Conservation (phyloP, 192 early-diverging fungal genomes). For the Coemansia sp. region DNA sequence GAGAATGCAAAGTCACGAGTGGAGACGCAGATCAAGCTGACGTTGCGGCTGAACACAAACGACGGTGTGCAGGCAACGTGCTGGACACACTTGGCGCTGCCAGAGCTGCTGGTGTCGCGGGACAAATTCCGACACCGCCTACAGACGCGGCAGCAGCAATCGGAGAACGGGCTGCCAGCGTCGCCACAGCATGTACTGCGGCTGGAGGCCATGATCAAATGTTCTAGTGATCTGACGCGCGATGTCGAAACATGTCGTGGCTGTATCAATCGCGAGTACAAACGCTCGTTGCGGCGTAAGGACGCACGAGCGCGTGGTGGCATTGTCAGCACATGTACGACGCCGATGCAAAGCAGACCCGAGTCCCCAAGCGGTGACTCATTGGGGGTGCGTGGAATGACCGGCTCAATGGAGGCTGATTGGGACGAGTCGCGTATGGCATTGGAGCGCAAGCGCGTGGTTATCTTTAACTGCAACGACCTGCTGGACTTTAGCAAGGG, state of each 20-base stretch:
- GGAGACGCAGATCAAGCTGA: constrained; percentile 93
- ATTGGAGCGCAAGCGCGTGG: constrained; percentile 73
- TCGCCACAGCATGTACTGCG: constrained; percentile 60
- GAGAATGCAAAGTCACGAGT: constrained; percentile 80
- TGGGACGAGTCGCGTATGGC: constrained; percentile 68
- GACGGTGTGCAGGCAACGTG: constrained; percentile 67
- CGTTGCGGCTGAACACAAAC: constrained; percentile 73
- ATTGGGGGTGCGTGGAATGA: constrained; percentile 41
- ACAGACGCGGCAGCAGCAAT: constrained; percentile 27
- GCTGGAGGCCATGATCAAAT: constrained; percentile 82
- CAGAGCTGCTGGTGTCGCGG: constrained; percentile 78
- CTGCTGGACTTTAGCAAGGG: constrained; percentile 86
- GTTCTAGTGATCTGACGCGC: constrained; percentile 74
- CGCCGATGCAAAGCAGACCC: constrained; percentile 58
- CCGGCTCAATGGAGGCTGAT: constrained; percentile 59
- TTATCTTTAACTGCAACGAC: constrained; percentile 86
- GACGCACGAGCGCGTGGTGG: constrained; percentile 40
- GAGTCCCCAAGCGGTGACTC: constrained; percentile 50
- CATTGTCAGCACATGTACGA: constrained; percentile 55
- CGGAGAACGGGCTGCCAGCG: constrained; percentile 41
- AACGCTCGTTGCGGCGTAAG: constrained; percentile 64
- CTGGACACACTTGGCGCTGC: constrained; percentile 84
- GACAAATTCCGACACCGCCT: constrained; percentile 67
- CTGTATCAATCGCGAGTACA: constrained; percentile 82
- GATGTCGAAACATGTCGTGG: constrained; percentile 77